These are phyloP conservation scores for Hericium rajendrae DNA, from an alignment of 768 basidiomycete genomes.

Conservation along the genomic window DNA sequence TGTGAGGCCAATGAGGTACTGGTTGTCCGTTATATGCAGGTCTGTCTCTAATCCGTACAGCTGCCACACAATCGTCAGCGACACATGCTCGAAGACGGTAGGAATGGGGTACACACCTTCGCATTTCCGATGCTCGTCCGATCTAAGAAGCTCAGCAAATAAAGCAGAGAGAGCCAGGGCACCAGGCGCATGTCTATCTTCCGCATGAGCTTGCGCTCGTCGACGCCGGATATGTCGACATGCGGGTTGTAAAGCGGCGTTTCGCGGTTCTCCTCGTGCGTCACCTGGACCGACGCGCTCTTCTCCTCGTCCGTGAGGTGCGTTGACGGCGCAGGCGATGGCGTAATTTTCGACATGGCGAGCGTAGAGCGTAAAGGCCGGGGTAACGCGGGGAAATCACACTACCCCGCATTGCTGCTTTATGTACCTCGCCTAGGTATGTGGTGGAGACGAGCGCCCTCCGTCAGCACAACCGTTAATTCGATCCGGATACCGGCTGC, in stretches of 20 bases:
- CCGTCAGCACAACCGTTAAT: background rate
- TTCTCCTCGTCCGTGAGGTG: conserved; percentile 18
- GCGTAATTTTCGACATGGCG: background rate
- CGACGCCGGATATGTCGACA: conserved; percentile 48
- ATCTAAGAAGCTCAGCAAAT: conserved; percentile 64
- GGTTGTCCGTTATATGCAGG: conserved; percentile 51
- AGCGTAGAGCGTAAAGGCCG: background rate
- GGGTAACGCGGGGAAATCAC: background rate
- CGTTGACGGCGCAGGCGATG: conserved; percentile 15
- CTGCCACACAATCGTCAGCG: conserved; percentile 22
- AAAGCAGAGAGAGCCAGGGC: conserved; percentile 67
- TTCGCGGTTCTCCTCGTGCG: conserved; percentile 6
- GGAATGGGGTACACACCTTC: conserved; percentile 18
- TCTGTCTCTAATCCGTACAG: conserved; percentile 52
- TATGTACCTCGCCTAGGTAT: background rate
- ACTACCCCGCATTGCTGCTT: background rate
- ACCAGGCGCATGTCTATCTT: conserved; percentile 62
- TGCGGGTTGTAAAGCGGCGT: conserved; percentile 28
- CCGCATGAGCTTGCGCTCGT: conserved; percentile 60
- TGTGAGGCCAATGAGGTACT: conserved; percentile 58
- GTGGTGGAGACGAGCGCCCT: background rate
- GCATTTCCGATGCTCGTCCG: conserved; percentile 47
- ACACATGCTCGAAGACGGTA: background rate
- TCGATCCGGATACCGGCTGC: background rate
- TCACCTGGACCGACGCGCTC: conserved; percentile 5